Conservation (phyloP, 2,329 filamentous ascomycete genomes). For the Tolypocladium amazonense region DNA sequence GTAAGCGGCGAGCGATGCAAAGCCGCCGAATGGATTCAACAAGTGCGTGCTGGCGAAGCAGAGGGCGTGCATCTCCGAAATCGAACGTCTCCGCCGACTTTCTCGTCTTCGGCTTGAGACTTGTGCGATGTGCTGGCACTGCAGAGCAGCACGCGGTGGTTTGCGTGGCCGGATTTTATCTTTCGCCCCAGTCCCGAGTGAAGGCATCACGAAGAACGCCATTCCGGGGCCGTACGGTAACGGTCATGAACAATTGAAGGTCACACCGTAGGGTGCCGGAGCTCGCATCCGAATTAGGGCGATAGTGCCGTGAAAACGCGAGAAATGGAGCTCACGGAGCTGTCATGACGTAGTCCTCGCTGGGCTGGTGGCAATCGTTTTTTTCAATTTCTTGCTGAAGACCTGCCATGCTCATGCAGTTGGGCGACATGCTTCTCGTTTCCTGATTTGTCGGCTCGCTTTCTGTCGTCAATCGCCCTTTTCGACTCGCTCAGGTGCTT, state of each 20-base stretch:
- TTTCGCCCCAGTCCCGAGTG: neutral
- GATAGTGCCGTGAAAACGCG: neutral
- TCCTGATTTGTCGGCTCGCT: neutral
- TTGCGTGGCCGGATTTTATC: neutral
- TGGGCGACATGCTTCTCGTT: neutral
- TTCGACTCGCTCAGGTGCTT: neutral
- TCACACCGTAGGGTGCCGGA: constrained; percentile 2
- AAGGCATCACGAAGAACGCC: neutral
- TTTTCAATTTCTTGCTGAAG: neutral
- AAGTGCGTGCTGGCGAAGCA: neutral
- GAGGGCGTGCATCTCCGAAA: neutral
- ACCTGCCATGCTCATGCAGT: neutral
- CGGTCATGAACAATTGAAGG: neutral
- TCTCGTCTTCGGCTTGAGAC: neutral
- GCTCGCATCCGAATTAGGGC: neutral
- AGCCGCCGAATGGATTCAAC: neutral
- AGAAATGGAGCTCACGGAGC: neutral
- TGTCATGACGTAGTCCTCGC: neutral
- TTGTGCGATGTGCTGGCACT: neutral
- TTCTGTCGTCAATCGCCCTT: neutral
- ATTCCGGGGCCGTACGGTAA: constrained; percentile 5
- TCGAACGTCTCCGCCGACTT: neutral
- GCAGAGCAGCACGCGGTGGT: neutral
- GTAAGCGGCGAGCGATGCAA: neutral
- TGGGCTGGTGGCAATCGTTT: neutral